Evolutionary conservation across 2,329 filamentous ascomycete species (phyloP).

Genomic region (Botrytis fragariae): DNA sequence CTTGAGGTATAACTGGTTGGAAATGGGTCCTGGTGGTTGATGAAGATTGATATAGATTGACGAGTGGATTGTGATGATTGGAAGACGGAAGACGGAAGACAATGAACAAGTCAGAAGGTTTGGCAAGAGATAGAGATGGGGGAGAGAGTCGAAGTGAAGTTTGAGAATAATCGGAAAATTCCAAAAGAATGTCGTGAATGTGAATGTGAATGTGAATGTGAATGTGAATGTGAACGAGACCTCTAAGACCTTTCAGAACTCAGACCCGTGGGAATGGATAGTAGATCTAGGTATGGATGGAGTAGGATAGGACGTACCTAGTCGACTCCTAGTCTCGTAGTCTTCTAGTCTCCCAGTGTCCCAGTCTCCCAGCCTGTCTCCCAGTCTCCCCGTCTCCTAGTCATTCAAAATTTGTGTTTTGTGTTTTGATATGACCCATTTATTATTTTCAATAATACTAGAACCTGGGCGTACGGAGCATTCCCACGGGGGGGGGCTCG

Average conservation of each 20-base stretch:
- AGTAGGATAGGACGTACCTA: not conserved
- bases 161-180: not conserved
- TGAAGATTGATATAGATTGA: constrained; percentile 16
- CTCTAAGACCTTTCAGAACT: not conserved
- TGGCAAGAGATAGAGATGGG: not conserved
- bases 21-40: not conserved
- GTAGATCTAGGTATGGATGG: not conserved
- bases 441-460: not conserved
- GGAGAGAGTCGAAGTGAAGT: not conserved
- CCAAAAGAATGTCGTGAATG: not conserved
- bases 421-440: constrained; percentile 4
- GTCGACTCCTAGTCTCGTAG: not conserved
- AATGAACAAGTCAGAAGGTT: constrained; percentile 17
- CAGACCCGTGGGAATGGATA: not conserved
- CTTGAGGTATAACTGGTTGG: constrained; percentile 14
- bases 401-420: constrained; percentile 1
- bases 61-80: not conserved
- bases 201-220: not conserved
- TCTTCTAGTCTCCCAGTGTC: not conserved
- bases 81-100: not conserved
- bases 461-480: not conserved
- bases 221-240: not conserved
- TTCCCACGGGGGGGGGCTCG: not conserved
- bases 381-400: not conserved
- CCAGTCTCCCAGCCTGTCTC: not conserved